A percentile compares a stretch with the other conserved stretches of the same genome.
These are phyloP conservation scores for Pyrenochaeta sp. DNA, from an alignment of 2,329 filamentous ascomycete genomes.

Conservation along the genomic window DNA sequence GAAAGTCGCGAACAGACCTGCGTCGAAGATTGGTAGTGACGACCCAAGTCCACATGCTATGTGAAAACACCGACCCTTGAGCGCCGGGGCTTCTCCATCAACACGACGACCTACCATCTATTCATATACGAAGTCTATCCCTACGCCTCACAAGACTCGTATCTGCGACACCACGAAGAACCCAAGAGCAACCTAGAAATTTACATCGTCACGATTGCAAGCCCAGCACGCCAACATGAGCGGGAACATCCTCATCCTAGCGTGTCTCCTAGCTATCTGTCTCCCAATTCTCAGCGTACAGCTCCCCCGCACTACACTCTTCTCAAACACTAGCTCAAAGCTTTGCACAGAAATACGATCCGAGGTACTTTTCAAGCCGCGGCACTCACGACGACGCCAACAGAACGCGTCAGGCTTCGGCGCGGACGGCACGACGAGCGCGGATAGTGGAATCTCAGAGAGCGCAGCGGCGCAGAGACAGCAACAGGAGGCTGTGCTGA, in stretches of 20 bases:
- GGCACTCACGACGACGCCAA: constrained; percentile 7
- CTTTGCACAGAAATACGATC: constrained; percentile 19
- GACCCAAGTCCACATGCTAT: constrained; percentile 17
- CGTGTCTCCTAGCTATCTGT: constrained; percentile 29
- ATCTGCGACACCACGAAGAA: neutral
- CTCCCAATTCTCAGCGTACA: constrained; percentile 36
- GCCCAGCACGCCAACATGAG: neutral
- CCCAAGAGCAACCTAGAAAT: neutral
- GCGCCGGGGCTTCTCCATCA: constrained; percentile 14
- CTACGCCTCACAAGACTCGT: neutral
- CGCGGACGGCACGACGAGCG: constrained; percentile 5
- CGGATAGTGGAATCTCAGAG: constrained; percentile 14
- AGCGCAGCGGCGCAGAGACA: neutral
- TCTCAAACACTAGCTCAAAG: constrained; percentile 17
- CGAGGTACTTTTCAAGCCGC: constrained; percentile 15
- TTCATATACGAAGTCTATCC: neutral
- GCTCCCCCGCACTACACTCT: constrained; percentile 18
- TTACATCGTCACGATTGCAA: neutral
- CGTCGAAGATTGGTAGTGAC: constrained; percentile 28
- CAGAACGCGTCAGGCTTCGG: neutral
- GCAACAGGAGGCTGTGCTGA: constrained; percentile 1
- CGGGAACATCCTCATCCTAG: constrained; percentile 26
- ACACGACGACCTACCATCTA: constrained; percentile 29
- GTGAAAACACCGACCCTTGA: neutral
- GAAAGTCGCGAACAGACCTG: neutral